Percentiles rank a stretch among this genome's conserved stretches.
Conservation (phyloP, 257 asterid species). For the Plantago elongata region DNA sequence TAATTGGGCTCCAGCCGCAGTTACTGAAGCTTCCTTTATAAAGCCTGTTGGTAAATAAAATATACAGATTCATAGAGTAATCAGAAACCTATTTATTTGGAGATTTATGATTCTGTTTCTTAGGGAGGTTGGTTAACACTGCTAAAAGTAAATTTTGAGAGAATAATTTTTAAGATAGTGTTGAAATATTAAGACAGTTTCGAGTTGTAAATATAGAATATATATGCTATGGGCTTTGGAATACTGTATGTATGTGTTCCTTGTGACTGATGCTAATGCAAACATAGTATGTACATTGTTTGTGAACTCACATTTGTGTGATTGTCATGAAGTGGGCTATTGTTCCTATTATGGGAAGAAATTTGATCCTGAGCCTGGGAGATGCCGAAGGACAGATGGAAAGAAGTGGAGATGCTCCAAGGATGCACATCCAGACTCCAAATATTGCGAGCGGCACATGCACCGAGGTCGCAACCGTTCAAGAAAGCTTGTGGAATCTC, state of each 20-base stretch:
- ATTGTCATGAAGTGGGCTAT: constrained; percentile 64
- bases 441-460: constrained; percentile 99
- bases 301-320: constrained; percentile 14
- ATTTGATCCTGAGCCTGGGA: constrained; percentile 93
- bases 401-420: constrained; percentile 99
- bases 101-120: constrained; percentile 1
- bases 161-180: background rate
- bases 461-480: constrained; percentile 99
- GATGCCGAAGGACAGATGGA: constrained; percentile 98
- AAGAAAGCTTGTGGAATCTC: constrained; percentile 99
- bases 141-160: background rate
- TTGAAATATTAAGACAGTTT: background rate
- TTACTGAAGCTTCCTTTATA: background rate
- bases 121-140: background rate
- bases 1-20: no score
- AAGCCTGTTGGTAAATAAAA: background rate
- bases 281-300: background rate
- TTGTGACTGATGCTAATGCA: background rate
- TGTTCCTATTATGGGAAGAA: constrained; percentile 92
- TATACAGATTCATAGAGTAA: constrained; percentile 5
- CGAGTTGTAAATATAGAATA: background rate
- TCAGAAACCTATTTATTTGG: constrained; percentile 7
- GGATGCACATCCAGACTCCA: constrained; percentile 96
- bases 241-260: background rate
- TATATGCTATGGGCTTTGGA: background rate